phyloP scores from a whole-genome alignment of 1,139 yeast genomes.

The Casaregolazyma lundiana region DNA sequence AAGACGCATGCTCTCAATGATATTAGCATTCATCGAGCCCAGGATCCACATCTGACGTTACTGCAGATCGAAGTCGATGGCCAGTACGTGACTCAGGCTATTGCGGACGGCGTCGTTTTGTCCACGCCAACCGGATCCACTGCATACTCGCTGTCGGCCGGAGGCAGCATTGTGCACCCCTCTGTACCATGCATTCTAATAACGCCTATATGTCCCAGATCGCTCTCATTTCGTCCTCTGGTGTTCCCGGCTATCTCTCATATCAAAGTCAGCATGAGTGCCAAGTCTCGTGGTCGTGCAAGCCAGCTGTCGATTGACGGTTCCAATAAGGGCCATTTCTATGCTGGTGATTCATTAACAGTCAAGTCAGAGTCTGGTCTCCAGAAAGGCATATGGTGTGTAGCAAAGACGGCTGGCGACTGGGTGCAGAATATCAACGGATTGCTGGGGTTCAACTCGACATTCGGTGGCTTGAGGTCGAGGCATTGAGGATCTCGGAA shows the following conservation, averaged over 20 bases:
- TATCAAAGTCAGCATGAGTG: slow-evolving; percentile 55
- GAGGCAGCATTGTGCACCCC: slow-evolving; percentile 92
- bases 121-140: slow-evolving; percentile 96
- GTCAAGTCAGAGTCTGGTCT: slow-evolving; percentile 38
- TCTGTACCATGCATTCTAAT: slow-evolving; percentile 73
- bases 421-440: slow-evolving; percentile 91
- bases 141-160: slow-evolving; percentile 83
- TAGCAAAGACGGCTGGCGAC: slow-evolving; percentile 74
- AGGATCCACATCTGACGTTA: slow-evolving; percentile 78
- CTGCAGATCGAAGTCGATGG: slow-evolving; percentile 79
- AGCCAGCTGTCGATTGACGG: slow-evolving; percentile 69
- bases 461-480: slow-evolving; percentile 45
- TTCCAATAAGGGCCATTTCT: slow-evolving; percentile 55
- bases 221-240: slow-evolving; percentile 80
- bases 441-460: slow-evolving; percentile 79
- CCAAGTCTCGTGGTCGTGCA: slow-evolving; percentile 33
- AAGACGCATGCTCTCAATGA: slow-evolving; percentile 80
- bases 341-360: slow-evolving; percentile 75
- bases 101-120: slow-evolving; percentile 83
- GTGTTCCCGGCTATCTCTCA: slow-evolving; percentile 70
- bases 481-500: slow-evolving; percentile 9
- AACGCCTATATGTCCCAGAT: slow-evolving; percentile 93
- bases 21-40: slow-evolving; percentile 80
- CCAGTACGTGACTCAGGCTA: slow-evolving; percentile 78
- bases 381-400: slow-evolving; percentile 78